These are phyloP conservation scores for Trichosporon coremiiforme DNA, from an alignment of 1,284 basidiomycete species.

Conservation along the genomic window DNA sequence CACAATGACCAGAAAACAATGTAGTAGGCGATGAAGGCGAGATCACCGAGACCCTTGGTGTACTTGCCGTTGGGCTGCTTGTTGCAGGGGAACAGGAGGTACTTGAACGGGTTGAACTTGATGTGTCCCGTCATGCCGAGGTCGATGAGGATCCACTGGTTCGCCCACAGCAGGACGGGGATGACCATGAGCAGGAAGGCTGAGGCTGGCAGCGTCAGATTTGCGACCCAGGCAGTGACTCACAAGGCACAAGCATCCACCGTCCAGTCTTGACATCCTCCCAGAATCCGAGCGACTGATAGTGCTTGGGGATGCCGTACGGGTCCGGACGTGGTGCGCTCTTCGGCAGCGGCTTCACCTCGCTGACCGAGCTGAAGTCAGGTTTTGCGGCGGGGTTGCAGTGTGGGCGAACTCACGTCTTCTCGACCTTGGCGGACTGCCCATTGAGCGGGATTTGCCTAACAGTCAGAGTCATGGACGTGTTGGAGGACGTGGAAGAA, in stretches of 20 bases:
- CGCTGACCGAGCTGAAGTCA: constrained; percentile 18
- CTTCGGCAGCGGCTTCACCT: constrained; percentile 43
- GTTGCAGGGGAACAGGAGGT: constrained; percentile 76
- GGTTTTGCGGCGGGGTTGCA: not conserved
- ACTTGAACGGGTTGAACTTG: constrained; percentile 71
- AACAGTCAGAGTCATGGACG: constrained; percentile 21
- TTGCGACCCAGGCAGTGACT: constrained; percentile 38
- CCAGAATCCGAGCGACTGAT: constrained; percentile 57
- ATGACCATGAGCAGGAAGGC: constrained; percentile 72
- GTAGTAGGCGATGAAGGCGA: constrained; percentile 82
- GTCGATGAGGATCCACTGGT: constrained; percentile 64
- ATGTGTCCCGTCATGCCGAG: constrained; percentile 54
- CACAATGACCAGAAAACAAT: constrained; percentile 87
- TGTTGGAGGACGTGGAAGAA: not conserved
- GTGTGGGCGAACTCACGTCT: constrained; percentile 22
- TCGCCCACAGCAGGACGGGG: constrained; percentile 70
- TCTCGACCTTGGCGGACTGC: constrained; percentile 22
- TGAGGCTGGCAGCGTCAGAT: constrained; percentile 59
- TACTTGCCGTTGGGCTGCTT: constrained; percentile 65
- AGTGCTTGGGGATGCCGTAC: constrained; percentile 40
- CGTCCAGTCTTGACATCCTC: constrained; percentile 61
- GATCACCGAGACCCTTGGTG: constrained; percentile 74
- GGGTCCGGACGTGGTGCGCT: constrained; percentile 31
- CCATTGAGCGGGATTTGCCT: constrained; percentile 52
- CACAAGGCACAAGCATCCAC: constrained; percentile 78